Base-by-base conservation (phyloP, 257 asterid genomes). In the Craterostigma plantagineum region DNA sequence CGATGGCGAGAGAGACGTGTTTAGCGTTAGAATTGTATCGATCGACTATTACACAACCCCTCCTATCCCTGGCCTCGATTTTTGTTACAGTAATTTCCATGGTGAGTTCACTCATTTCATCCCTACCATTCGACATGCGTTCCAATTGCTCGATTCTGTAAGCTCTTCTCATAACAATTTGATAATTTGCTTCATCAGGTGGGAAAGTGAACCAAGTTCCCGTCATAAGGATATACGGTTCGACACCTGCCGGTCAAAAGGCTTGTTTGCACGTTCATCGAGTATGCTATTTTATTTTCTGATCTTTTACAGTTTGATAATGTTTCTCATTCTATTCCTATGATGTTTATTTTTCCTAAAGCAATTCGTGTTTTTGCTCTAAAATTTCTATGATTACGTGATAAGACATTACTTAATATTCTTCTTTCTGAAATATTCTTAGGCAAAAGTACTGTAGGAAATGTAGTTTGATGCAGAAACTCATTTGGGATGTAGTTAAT, bases 241-340 rank as follows among this genome's bases (percentile, higher is more conserved):
- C 97, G 14, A 86, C 94, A 34, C 91, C 93, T 14, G 91, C 85
- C 57, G 97, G 91, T 39, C 97, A 86, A 69, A 86, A 81, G 63
- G 61, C 97, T 49, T 86, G 94, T 61, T 62, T 86, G 87, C 97
- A 86, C 69, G 49, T 86, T 49, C 97, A 81, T 56, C 69, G 73
- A 49, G 94, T 81, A 78, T 55, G 79, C 10, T 17, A 46, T 17
- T 42, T 35, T n/a, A n/a, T n/a, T n/a, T n/a, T n/a, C n/a, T n/a
- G n/a, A n/a, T n/a, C n/a, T n/a, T 52, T 12, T 42, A 49, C 35
- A 7, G 3, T 34, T 38, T 55, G 12, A 33, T n/a, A 9, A 14
- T 38, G 33, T 35, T 7, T 11, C 37, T 45, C 9, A 13, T 17
- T 46, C 5, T 18, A 9, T 10, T 7, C 33, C n/a, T 42, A 4